These are phyloP conservation scores for Agastache rugosa DNA, from an alignment of 257 asterid species.

Conservation along the genomic window DNA sequence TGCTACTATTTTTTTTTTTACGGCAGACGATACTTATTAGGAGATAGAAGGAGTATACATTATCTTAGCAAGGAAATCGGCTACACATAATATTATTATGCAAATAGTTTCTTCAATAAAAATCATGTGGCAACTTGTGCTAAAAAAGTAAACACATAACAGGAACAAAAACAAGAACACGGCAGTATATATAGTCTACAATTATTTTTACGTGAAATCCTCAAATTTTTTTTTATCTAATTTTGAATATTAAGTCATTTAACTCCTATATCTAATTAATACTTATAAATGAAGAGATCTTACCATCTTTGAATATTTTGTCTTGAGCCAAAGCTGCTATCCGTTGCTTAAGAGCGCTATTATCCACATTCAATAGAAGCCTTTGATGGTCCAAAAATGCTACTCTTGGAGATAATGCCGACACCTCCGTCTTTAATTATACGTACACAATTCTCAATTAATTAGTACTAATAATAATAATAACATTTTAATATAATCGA, in stretches of 20 bases:
- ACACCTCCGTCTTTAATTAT: conserved; percentile 73
- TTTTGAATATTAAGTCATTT: too few relatives aligned
- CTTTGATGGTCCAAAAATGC: conserved; percentile 92
- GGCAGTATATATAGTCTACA: too few relatives aligned
- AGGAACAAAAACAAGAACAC: not conserved
- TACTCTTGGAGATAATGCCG: conserved; percentile 90
- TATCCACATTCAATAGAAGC: conserved; percentile 81
- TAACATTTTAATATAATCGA: too few relatives aligned
- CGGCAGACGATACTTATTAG: too few relatives aligned
- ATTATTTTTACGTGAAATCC: too few relatives aligned
- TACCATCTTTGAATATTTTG: conserved; percentile 89
- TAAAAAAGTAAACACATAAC: not conserved
- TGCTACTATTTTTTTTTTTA: too few relatives aligned
- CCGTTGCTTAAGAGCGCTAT: conserved; percentile 84
- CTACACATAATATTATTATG: not conserved
- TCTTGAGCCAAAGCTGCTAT: conserved; percentile 98
- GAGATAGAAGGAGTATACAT: too few relatives aligned
- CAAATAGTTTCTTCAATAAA: not conserved
- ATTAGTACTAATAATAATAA: not conserved
- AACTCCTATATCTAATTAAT: too few relatives aligned
- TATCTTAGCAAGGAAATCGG: not conserved
- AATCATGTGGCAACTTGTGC: not conserved
- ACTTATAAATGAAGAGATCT: not conserved
- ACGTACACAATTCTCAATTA: not conserved
- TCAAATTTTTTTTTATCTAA: too few relatives aligned